A percentile compares a stretch with the other conserved stretches of the same genome.
phyloP scores from a whole-genome alignment of 148 eudicot genomes.

The Amaranthus cruentus region DNA sequence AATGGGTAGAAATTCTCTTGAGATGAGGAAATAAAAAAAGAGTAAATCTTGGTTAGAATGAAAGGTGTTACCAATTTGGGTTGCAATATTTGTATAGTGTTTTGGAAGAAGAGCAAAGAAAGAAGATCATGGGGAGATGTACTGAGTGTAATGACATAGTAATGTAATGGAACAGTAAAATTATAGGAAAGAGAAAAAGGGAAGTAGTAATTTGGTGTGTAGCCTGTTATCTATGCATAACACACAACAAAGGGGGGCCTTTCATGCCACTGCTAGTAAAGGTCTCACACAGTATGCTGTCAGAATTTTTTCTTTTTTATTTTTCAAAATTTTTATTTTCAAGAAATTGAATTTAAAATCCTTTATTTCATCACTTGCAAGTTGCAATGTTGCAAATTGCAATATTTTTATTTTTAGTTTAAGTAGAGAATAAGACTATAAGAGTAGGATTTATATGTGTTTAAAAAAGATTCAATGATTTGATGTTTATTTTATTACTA shows the following conservation, averaged over 20 bases:
- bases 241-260: background rate
- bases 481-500: too few species aligned
- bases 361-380: conserved; percentile 26
- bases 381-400: too few species aligned
- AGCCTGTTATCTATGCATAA: too few species aligned
- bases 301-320: conserved; percentile 16
- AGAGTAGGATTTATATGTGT: too few species aligned
- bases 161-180: conserved; percentile 29
- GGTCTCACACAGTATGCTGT: conserved; percentile 33
- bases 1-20: conserved; percentile 19
- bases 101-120: conserved; percentile 7
- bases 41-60: background rate
- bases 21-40: background rate
- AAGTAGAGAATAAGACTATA: too few species aligned
- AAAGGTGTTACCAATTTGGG: background rate
- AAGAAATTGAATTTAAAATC: conserved; percentile 23
- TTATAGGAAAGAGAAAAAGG: background rate
- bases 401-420: too few species aligned
- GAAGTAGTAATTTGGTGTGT: conserved; percentile 12
- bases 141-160: background rate
- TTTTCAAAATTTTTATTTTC: background rate
- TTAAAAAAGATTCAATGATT: too few species aligned
- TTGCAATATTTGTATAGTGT: conserved; percentile 14
- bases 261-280: conserved; percentile 27
- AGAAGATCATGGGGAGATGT: background rate